Evolutionary conservation across 2,329 filamentous ascomycete species (phyloP), one percentile per base, ranked within the genome.

Genomic region (Aspergillus novoparasiticus): DNA sequence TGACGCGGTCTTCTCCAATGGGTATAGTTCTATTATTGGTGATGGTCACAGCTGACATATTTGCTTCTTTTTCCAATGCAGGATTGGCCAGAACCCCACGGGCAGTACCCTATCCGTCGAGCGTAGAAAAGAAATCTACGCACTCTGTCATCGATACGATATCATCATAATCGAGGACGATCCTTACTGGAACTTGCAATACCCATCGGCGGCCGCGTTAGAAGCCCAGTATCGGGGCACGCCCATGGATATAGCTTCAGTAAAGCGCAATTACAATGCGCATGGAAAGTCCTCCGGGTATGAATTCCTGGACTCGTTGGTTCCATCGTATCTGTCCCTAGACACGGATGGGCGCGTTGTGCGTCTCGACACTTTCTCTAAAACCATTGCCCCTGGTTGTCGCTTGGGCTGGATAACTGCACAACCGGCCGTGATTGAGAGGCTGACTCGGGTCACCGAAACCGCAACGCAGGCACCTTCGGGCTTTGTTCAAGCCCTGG

Each of bases 151-250:
- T 75, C 86, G 90, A 74, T 96, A 92, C 79, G 93, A 97, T 76
- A 86, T 97, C 66, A 86, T 97, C 72, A 97, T 97, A 68, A 81
- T 96, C 65, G 94, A 98, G 78, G 94, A 98, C 71, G 94, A 97
- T 66, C 94, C 94, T 6, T 97, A 97, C 81, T 97, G 93, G 92
- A 94, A 95, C 76, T 84, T 98, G 10, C 94, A 97, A 76, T 97
- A 87, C 77, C 92, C 93, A 0, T 91, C 91, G 0, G 89, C 91
- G 0, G 85, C 81, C 39, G 68, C 80, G 10, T 74, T 81, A 58
- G 72, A 78, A 26, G 68, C 73, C 6, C 68, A 71, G 43, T 68
- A 73, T 50, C 72, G 74, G 14, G 72, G 73, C 21, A 60, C 68
- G 11, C 59, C 65, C 41, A 41, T 78, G 72, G 53, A 70, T 69